phyloP scores from a whole-genome alignment of 2,329 filamentous ascomycete species.

The Pestalotiopsis sp. region DNA sequence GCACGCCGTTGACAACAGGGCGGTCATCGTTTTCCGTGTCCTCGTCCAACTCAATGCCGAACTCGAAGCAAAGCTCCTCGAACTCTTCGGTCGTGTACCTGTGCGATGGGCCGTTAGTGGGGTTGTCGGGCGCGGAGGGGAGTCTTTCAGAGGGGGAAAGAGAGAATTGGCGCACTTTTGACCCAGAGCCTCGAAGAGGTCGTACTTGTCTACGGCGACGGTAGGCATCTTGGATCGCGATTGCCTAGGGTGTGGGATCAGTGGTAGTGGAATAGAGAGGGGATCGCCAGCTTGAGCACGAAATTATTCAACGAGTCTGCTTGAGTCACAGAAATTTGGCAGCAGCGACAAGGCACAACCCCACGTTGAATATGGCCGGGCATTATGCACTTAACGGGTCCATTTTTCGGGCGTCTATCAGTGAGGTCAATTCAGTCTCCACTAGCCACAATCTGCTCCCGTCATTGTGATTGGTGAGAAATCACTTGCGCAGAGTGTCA shows the following conservation, averaged over 20 bases:
- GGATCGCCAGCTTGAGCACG: background rate
- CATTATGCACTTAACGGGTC: conserved; percentile 1
- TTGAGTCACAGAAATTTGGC: conserved; percentile 13
- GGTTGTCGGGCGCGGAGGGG: conserved; percentile 14
- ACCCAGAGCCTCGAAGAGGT: conserved; percentile 90
- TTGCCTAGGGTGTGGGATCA: background rate
- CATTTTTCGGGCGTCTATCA: background rate
- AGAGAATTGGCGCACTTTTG: conserved; percentile 63
- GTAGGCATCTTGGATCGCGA: conserved; percentile 75
- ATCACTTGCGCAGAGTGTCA: background rate
- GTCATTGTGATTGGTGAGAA: too few species aligned
- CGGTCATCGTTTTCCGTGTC: conserved; percentile 80
- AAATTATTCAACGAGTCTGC: background rate
- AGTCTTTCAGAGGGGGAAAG: conserved; percentile 12
- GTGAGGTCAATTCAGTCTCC: background rate
- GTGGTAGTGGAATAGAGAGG: background rate
- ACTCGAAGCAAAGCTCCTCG: conserved; percentile 97
- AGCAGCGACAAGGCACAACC: background rate
- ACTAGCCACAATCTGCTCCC: background rate
- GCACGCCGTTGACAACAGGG: conserved; percentile 74
- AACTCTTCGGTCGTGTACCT: conserved; percentile 93
- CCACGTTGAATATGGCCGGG: conserved; percentile 7
- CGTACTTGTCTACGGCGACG: conserved; percentile 94
- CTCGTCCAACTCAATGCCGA: conserved; percentile 96
- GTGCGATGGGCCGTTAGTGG: conserved; percentile 18